Evolutionary conservation across 1,139 yeast genomes (phyloP).

Genomic region (Scheffersomyces insectosa): DNA sequence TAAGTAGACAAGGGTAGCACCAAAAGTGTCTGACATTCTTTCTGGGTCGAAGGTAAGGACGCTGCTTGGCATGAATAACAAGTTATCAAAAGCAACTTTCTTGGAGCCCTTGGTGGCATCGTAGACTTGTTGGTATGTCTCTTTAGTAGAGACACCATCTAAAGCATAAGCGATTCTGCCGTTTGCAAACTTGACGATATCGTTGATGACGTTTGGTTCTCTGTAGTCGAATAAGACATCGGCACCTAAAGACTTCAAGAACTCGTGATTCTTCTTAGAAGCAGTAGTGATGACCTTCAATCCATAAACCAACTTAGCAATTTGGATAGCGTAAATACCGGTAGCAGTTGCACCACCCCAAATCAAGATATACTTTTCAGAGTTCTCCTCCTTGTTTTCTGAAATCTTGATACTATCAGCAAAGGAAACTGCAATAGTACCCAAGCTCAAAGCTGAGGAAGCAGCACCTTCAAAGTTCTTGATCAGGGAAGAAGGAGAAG

Average conservation of each 20-base stretch:
- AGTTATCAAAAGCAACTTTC: conserved; percentile 27
- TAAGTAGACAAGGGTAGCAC: conserved; percentile 37
- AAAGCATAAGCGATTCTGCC: conserved; percentile 50
- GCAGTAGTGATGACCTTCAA: conserved; percentile 43
- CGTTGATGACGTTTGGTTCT: conserved; percentile 50
- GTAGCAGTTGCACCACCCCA: conserved; percentile 55
- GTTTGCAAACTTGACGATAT: conserved; percentile 43
- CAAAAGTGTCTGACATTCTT: conserved; percentile 23
- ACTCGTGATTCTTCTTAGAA: conserved; percentile 35
- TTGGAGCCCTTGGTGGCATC: conserved; percentile 39
- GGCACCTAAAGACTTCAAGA: conserved; percentile 55
- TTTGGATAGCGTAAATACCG: conserved; percentile 42
- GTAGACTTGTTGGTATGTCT: conserved; percentile 44
- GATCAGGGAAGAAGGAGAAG: conserved; percentile 12
- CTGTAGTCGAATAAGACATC: conserved; percentile 61
- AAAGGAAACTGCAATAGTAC: conserved; percentile 45
- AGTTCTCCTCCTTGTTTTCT: conserved; percentile 22
- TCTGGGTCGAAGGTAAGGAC: conserved; percentile 3
- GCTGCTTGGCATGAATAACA: conserved; percentile 12
- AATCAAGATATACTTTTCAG: conserved; percentile 29
- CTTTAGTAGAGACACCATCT: conserved; percentile 51
- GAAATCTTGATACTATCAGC: conserved; percentile 23
- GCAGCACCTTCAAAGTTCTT: conserved; percentile 64
- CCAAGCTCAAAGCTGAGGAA: conserved; percentile 51
- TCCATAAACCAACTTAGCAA: conserved; percentile 40